Evolutionary conservation across 2,329 filamentous ascomycete genomes (phyloP).

Genomic region (Pleurostoma richardsiae): DNA sequence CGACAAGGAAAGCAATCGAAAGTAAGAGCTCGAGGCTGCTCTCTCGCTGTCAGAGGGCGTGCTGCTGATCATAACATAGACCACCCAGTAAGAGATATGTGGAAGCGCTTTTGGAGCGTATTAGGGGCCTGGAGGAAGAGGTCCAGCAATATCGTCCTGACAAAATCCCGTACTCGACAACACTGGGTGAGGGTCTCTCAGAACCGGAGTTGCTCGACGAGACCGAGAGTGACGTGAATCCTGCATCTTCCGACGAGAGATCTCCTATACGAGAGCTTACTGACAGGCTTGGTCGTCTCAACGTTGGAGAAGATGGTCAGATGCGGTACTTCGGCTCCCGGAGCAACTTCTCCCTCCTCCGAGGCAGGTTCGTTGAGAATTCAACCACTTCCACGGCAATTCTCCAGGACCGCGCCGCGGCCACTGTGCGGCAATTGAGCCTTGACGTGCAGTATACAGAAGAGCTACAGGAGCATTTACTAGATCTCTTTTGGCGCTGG

Average conservation of each 20-base stretch:
- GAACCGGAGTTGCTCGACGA: neutral
- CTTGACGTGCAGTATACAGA: slow-evolving; percentile 4
- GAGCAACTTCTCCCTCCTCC: slow-evolving; percentile 14
- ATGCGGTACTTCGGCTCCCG: slow-evolving; percentile 18
- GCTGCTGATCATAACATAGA: neutral
- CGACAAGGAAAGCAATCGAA: too few relatives aligned
- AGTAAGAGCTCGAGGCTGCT: too few relatives aligned
- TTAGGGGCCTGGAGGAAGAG: slow-evolving; percentile 10
- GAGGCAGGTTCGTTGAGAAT: neutral
- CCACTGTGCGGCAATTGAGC: slow-evolving; percentile 6
- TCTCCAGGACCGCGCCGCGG: slow-evolving; percentile 3
- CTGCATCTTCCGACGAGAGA: slow-evolving; percentile 1
- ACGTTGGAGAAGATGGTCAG: slow-evolving; percentile 13
- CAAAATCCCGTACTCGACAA: neutral
- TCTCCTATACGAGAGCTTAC: slow-evolving; percentile 11
- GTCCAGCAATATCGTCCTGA: slow-evolving; percentile 4
- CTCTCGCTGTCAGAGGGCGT: too few relatives aligned
- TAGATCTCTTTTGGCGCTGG: slow-evolving; percentile 19
- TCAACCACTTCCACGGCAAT: neutral
- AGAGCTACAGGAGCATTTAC: slow-evolving; percentile 16
- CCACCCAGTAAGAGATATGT: slow-evolving; percentile 18
- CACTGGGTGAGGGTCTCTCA: too few relatives aligned
- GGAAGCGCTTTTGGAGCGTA: slow-evolving; percentile 13
- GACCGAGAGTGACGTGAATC: slow-evolving; percentile 1
- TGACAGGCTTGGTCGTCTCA: slow-evolving; percentile 5